A percentile compares a stretch with the other conserved stretches of the same genome.
phyloP scores from a whole-genome alignment of 108 stramenopile species.

The Cyclostephanos invisitatus region DNA sequence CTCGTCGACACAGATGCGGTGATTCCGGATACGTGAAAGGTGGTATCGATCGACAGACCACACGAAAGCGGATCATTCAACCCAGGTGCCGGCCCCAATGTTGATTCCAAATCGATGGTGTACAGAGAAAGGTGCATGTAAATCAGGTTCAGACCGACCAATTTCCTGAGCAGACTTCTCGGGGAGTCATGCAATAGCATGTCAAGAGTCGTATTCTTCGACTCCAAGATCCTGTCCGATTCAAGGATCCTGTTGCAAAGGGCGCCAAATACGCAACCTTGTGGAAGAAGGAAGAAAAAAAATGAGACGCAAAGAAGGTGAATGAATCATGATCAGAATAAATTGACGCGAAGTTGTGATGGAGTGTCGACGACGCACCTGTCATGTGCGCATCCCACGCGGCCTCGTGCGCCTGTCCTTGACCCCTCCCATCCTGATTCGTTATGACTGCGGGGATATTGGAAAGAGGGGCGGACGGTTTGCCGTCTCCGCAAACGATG shows the following conservation, averaged over 20 bases:
- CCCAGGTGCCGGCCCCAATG: conserved; percentile 32
- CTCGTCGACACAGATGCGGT: conserved; percentile 65
- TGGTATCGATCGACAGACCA: conserved; percentile 56
- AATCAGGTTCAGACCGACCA: conserved; percentile 68
- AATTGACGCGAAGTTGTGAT: conserved; percentile 14
- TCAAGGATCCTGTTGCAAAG: conserved; percentile 27
- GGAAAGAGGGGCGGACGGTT: conserved; percentile 9
- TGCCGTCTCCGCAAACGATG: conserved; percentile 22
- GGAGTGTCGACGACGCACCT: conserved; percentile 26
- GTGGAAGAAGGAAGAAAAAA: background rate
- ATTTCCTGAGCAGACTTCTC: conserved; percentile 29
- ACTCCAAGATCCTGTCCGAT: conserved; percentile 25
- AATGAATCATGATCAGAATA: background rate
- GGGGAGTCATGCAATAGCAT: conserved; percentile 33
- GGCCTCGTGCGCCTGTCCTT: conserved; percentile 69
- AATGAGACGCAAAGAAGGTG: background rate
- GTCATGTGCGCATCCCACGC: conserved; percentile 83
- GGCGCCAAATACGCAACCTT: conserved; percentile 36
- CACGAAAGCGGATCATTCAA: conserved; percentile 59
- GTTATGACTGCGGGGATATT: background rate
- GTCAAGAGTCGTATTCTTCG: conserved; percentile 30
- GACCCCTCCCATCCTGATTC: conserved; percentile 29
- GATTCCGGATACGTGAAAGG: conserved; percentile 66
- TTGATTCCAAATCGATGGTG: conserved; percentile 75
- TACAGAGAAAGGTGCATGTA: conserved; percentile 66